Conservation (phyloP, 2,329 filamentous ascomycete genomes). For the Botrytis tulipae region DNA sequence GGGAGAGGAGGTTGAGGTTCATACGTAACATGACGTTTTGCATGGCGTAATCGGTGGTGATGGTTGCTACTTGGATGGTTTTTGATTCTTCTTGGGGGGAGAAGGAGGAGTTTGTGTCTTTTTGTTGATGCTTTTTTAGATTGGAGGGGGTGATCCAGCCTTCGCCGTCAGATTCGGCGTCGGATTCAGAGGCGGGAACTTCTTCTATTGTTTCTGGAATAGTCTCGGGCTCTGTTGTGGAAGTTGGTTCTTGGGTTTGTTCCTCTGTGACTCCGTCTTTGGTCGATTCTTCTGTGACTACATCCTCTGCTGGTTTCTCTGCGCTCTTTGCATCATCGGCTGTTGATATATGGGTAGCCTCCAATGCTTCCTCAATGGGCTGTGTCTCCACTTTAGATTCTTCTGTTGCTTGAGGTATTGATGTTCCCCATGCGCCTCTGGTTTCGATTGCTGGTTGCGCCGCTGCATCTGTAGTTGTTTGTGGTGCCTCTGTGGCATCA, state of each 20-base stretch:
- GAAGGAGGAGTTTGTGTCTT: conserved; percentile 53
- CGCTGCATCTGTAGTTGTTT: conserved; percentile 1
- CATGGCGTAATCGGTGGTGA: conserved; percentile 96
- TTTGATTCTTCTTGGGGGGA: conserved; percentile 54
- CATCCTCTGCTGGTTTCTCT: conserved; percentile 23
- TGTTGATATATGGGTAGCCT: conserved; percentile 18
- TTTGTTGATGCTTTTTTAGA: conserved; percentile 77
- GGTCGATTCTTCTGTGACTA: conserved; percentile 16
- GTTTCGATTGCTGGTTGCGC: conserved; percentile 25
- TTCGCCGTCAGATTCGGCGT: conserved; percentile 58
- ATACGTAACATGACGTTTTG: conserved; percentile 95
- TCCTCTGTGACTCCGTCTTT: conserved; percentile 26
- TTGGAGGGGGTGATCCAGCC: conserved; percentile 96
- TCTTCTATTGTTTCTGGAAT: conserved; percentile 26
- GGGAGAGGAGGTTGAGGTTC: conserved; percentile 85
- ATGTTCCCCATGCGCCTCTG: conserved; percentile 34
- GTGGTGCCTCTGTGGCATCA: conserved; percentile 13
- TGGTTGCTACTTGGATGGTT: conserved; percentile 80
- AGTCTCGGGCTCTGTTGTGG: background rate
- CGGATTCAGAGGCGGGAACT: conserved; percentile 31
- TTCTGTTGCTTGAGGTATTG: conserved; percentile 21
- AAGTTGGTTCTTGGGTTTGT: conserved; percentile 12
- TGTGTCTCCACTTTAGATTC: conserved; percentile 35
- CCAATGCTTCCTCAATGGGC: conserved; percentile 29
- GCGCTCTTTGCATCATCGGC: background rate